Percentiles rank a stretch among this genome's conserved stretches.
Conservation (phyloP, 768 basidiomycete genomes). For the Tulasnella sp. region DNA sequence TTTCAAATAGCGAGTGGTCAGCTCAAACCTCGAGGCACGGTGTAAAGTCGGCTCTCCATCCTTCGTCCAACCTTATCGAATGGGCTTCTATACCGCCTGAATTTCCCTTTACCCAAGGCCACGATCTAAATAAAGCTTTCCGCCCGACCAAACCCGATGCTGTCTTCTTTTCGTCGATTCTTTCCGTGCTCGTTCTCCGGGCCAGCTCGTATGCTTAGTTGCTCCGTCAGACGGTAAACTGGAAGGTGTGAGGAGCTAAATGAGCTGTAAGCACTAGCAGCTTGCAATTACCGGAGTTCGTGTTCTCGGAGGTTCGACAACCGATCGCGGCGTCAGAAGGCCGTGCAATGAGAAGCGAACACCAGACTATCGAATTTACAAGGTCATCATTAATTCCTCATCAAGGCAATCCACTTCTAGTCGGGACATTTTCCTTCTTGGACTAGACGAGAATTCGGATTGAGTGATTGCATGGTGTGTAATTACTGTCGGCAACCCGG, state of each 20-base stretch:
- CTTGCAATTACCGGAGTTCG: not conserved
- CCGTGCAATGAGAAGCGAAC: not conserved
- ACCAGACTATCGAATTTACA: not conserved
- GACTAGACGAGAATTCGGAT: no score
- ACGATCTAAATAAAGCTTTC: not conserved
- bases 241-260: not conserved
- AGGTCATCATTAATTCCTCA: constrained; percentile 7
- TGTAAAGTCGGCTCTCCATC: not conserved
- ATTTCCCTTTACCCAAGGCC: not conserved
- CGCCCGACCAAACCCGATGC: not conserved
- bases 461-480: not conserved
- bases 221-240: not conserved
- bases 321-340: not conserved
- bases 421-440: no score
- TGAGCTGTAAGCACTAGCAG: not conserved
- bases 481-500: not conserved
- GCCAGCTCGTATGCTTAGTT: constrained; percentile 4
- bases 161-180: not conserved
- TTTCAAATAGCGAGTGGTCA: not conserved
- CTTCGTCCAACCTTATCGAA: not conserved
- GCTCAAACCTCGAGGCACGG: not conserved
- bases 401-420: not conserved
- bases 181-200: not conserved
- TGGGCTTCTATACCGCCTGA: not conserved
- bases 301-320: not conserved